Evolutionary conservation across 2,329 filamentous ascomycete genomes (phyloP), one percentile per base, ranked within the genome.

Genomic region (Hysterium pulicare): DNA sequence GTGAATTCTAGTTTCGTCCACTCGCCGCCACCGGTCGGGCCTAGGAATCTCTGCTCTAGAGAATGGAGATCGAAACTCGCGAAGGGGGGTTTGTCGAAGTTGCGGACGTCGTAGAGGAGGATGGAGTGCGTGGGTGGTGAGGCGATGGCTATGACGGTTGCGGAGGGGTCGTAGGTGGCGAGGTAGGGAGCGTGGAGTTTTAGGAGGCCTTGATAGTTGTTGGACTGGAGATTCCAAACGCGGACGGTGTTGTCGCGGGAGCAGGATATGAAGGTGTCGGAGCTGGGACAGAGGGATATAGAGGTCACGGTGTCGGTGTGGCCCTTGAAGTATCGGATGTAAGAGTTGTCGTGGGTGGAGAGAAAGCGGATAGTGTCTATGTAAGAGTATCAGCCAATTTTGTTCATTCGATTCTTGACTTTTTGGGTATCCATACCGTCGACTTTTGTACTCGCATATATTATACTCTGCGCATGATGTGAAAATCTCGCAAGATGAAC

Each of bases 1-100:
- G 88, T 93, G 63, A 98, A 97, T 57, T 95, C 90, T 32, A 98
- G 76, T 54, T 86, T 90, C 1, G 87, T 93, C 93, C 93, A 98
- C 9, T 84, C 84, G 40, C 77, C 77, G 47, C 79, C 72, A 39
- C 52, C 73, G 37, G 69, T 75, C 33, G 70, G 34, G n/a, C 64
- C 63, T 2, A 60, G 50, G 44, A 61, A 62, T 10, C 57, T 56
- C 33, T 62, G 74, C 53, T 86, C 82, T 36, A 83, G 78, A 5
- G 84, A 80, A 19, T 82, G 69, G 13, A 97, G 73, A 59, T 97
- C 91, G 58, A 97, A 93, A 7, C 80, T 86, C 9, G 84, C 79
- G 58, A 98, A 94, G 0, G 93, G 93, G 4, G 86, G 82, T 66
- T 93, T 95, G 66, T 95, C 88, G 69, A 88, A 97, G 65, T 95